Percentiles rank a stretch among this genome's conserved stretches.
phyloP scores from a whole-genome alignment of 306 rosid genomes.

The Phaseolus lunatus region DNA sequence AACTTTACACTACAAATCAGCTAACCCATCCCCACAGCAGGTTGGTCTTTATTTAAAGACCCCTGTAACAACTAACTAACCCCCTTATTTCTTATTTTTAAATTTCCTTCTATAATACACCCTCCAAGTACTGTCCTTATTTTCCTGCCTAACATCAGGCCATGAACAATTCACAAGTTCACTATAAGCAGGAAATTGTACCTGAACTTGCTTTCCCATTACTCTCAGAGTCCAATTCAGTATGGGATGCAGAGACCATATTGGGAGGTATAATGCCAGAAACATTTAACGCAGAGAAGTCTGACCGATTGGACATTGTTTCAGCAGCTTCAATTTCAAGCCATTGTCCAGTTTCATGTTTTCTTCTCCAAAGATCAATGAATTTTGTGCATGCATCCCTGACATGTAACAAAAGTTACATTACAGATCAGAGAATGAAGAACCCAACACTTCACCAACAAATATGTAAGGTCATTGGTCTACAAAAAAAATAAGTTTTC shows the following conservation, averaged over 20 bases:
- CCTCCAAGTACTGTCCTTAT: no score
- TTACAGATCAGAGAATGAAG: conserved; percentile 43
- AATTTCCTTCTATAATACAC: no score
- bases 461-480: conserved; percentile 12
- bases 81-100: no score
- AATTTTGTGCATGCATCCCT: conserved; percentile 87
- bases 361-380: conserved; percentile 89
- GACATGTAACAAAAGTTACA: conserved; percentile 40
- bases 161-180: conserved; percentile 17
- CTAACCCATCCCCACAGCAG: no score
- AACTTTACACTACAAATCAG: no score
- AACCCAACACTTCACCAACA: conserved; percentile 34
- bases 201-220: conserved; percentile 73
- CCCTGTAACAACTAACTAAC: no score
- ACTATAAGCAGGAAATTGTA: conserved; percentile 41
- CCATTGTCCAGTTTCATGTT: conserved; percentile 99
- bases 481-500: conserved; percentile 45
- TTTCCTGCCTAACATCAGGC: no score
- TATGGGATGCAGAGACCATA: conserved; percentile 53
- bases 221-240: conserved; percentile 60
- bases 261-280: conserved; percentile 77
- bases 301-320: conserved; percentile 65
- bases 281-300: conserved; percentile 66
- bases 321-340: conserved; percentile 93
- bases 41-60: no score